Evolutionary conservation across 2,329 filamentous ascomycete genomes (phyloP).

Genomic region (Ophiostoma sp.): DNA sequence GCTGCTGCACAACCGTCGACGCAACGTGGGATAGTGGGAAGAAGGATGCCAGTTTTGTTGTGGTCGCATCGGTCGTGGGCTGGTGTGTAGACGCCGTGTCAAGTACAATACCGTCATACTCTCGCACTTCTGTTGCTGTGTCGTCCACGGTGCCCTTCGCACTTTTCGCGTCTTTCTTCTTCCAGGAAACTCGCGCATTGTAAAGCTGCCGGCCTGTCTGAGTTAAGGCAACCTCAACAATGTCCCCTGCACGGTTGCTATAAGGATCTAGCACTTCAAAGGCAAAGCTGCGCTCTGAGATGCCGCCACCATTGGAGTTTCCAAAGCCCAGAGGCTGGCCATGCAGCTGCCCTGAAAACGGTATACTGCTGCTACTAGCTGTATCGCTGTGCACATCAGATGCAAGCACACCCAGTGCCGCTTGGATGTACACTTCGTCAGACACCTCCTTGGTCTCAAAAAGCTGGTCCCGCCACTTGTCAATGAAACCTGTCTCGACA

Average conservation of each 20-base stretch:
- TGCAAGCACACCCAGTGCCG: conserved; percentile 68
- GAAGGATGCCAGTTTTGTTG: conserved; percentile 58
- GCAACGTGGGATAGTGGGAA: conserved; percentile 76
- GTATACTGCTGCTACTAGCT: conserved; percentile 25
- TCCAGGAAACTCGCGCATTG: conserved; percentile 42
- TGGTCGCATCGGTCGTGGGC: conserved; percentile 24
- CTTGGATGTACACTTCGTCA: conserved; percentile 77
- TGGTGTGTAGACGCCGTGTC: conserved; percentile 32
- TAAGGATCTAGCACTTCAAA: conserved; percentile 57
- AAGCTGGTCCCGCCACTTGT: conserved; percentile 75
- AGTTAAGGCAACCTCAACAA: conserved; percentile 49
- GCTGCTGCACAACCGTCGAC: conserved; percentile 65
- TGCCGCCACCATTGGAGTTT: conserved; percentile 23
- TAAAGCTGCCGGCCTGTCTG: conserved; percentile 46
- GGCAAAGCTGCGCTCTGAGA: conserved; percentile 38
- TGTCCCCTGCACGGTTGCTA: conserved; percentile 42
- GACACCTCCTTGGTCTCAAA: conserved; percentile 59
- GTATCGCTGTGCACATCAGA: conserved; percentile 34
- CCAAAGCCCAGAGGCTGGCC: conserved; percentile 53
- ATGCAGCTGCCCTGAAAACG: conserved; percentile 31
- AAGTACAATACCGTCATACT: conserved; percentile 44
- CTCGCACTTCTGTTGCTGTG: conserved; percentile 28
- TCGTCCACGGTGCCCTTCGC: not conserved
- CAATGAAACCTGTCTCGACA: conserved; percentile 94
- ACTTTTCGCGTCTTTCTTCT: not conserved